Conservation (phyloP, 2,329 filamentous ascomycete genomes). For the Fusarium decemcellulare region DNA sequence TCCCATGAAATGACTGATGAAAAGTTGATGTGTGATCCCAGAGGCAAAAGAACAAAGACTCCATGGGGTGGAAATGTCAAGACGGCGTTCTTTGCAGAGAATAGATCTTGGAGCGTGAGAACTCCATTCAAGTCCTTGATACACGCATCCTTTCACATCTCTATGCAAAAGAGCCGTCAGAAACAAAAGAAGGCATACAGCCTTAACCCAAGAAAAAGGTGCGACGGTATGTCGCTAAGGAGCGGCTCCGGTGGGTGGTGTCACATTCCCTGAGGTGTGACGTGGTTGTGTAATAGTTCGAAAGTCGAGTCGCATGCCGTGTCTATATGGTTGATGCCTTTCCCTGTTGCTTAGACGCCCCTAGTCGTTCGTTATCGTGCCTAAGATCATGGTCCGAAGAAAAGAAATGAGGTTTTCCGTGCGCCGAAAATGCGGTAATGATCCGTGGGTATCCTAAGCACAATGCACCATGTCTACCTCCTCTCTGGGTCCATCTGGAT, state of each 20-base stretch:
- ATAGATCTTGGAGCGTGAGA: background rate
- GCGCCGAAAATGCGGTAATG: slow-evolving; percentile 52
- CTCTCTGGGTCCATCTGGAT: slow-evolving; percentile 24
- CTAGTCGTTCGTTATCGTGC: slow-evolving; percentile 44
- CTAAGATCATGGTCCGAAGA: slow-evolving; percentile 44
- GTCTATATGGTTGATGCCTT: slow-evolving; percentile 51
- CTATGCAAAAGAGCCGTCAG: slow-evolving; percentile 23
- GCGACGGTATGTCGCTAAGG: slow-evolving; percentile 23
- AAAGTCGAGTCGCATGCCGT: slow-evolving; percentile 48
- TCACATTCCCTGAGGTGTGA: slow-evolving; percentile 26
- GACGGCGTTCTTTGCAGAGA: slow-evolving; percentile 9
- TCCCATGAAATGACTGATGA: slow-evolving; percentile 42
- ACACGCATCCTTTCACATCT: slow-evolving; percentile 12
- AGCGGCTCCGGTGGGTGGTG: slow-evolving; percentile 36
- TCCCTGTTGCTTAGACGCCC: slow-evolving; percentile 40
- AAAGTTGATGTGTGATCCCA: slow-evolving; percentile 32
- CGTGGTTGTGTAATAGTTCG: slow-evolving; percentile 36
- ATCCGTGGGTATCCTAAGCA: slow-evolving; percentile 48
- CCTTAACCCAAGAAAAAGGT: slow-evolving; percentile 37
- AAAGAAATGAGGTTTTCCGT: slow-evolving; percentile 46
- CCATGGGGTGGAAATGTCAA: slow-evolving; percentile 22
- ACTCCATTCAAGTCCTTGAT: background rate
- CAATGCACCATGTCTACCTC: slow-evolving; percentile 43
- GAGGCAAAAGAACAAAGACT: slow-evolving; percentile 32
- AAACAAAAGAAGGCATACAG: slow-evolving; percentile 27